A percentile compares a stretch with the other conserved stretches of the same genome.
phyloP scores from a whole-genome alignment of 1,284 basidiomycete genomes.

The Ganoderma boninense region DNA sequence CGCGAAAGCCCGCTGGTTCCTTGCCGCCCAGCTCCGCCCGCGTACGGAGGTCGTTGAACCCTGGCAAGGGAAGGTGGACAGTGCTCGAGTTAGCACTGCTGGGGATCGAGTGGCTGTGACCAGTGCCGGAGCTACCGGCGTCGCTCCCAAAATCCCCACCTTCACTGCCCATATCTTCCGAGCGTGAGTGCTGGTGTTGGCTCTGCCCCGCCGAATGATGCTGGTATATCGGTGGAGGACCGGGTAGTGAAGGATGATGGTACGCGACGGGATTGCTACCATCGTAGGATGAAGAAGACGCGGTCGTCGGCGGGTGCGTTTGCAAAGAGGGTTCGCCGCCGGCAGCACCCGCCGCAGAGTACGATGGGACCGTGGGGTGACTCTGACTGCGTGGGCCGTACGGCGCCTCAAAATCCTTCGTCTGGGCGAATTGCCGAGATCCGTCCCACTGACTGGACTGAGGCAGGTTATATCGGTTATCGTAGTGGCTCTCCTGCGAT shows the following conservation, averaged over 20 bases:
- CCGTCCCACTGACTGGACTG: constrained; percentile 28
- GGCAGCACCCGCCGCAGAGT: constrained; percentile 26
- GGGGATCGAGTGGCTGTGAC: constrained; percentile 34
- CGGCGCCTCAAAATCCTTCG: constrained; percentile 31
- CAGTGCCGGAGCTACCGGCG: constrained; percentile 31
- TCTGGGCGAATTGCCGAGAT: constrained; percentile 26
- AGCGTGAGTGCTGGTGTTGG: constrained; percentile 29
- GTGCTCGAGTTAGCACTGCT: constrained; percentile 39
- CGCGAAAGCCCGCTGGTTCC: constrained; percentile 21
- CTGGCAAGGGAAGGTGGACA: constrained; percentile 37
- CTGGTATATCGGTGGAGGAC: constrained; percentile 35
- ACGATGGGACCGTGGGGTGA: constrained; percentile 23
- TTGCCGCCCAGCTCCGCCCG: constrained; percentile 25
- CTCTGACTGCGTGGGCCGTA: constrained; percentile 26
- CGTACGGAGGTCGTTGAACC: constrained; percentile 30
- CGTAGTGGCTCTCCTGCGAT: constrained; percentile 25
- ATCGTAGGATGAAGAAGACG: constrained; percentile 20
- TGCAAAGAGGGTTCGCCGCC: constrained; percentile 35
- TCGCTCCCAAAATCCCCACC: constrained; percentile 37
- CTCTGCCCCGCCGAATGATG: constrained; percentile 15
- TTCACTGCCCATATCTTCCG: constrained; percentile 34
- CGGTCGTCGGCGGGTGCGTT: constrained; percentile 32
- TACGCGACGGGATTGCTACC: constrained; percentile 16
- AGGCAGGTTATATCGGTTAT: constrained; percentile 20
- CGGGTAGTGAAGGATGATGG: constrained; percentile 28